Conservation (phyloP, 2,329 filamentous ascomycete species). For the Pseudopyrenochaeta lycopersici region DNA sequence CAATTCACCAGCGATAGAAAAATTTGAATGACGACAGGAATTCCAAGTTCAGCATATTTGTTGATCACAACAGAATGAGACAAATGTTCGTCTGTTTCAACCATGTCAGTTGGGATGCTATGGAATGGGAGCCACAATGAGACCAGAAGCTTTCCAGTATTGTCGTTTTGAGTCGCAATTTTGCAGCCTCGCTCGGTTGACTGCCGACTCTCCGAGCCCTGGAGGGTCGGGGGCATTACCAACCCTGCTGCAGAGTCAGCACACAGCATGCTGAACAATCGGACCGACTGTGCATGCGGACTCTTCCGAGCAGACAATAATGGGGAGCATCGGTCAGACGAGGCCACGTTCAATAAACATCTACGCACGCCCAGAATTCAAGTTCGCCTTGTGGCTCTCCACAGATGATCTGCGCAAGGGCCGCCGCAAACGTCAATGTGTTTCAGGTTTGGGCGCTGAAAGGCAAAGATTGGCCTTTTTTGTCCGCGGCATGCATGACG, state of each 20-base stretch:
- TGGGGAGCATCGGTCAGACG: background rate
- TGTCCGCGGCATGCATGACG: slow-evolving; percentile 24
- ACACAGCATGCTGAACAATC: slow-evolving; percentile 4
- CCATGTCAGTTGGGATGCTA: too few species aligned
- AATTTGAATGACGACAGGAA: too few species aligned
- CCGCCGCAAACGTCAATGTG: slow-evolving; percentile 27
- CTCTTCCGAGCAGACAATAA: background rate
- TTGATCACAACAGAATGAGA: too few species aligned
- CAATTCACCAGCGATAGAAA: too few species aligned
- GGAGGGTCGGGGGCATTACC: too few species aligned
- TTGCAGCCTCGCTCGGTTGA: too few species aligned
- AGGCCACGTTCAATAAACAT: background rate
- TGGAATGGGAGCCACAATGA: too few species aligned
- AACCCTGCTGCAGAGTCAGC: slow-evolving; percentile 1
- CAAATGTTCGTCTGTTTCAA: too few species aligned
- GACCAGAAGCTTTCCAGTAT: too few species aligned
- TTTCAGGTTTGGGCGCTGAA: slow-evolving; percentile 19
- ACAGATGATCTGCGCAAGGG: slow-evolving; percentile 21
- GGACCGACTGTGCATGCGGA: slow-evolving; percentile 1
- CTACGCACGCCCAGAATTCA: slow-evolving; percentile 24
- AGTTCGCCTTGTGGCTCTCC: slow-evolving; percentile 21
- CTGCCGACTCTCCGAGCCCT: background rate
- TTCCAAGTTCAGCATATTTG: too few species aligned
- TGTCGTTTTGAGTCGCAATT: too few species aligned
- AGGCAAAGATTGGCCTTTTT: slow-evolving; percentile 21